These are phyloP conservation scores for Toxoplasma gondii DNA, from an alignment of 169 alveolate genomes.

Conservation along the genomic window DNA sequence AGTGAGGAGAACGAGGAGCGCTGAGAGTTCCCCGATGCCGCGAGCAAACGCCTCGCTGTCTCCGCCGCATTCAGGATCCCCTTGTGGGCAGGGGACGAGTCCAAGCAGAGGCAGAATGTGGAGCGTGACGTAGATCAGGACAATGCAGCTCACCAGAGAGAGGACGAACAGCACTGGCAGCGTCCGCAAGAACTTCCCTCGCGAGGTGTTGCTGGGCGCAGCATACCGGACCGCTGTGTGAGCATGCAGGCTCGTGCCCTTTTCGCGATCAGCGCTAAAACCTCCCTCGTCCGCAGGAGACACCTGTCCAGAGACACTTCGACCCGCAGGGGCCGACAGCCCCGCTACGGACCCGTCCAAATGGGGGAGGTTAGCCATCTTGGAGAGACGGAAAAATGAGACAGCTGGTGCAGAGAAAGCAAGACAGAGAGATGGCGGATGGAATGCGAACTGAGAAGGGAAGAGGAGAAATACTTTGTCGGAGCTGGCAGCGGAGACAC, in stretches of 20 bases:
- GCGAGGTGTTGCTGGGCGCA: not conserved
- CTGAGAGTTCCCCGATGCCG: not conserved
- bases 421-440: too few species aligned
- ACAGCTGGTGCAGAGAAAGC: too few species aligned
- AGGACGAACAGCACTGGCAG: slow-evolving; percentile 1
- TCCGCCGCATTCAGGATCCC: not conserved
- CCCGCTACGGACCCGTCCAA: too few species aligned
- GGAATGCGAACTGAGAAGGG: too few species aligned
- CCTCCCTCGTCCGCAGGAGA: not conserved
- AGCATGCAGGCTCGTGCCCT: not conserved
- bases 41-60: not conserved
- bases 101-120: not conserved
- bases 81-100: not conserved
- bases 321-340: not conserved
- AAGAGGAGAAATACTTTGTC: too few species aligned
- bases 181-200: slow-evolving; percentile 1
- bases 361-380: too few species aligned
- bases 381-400: too few species aligned
- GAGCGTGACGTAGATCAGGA: not conserved
- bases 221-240: not conserved
- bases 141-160: not conserved
- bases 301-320: not conserved
- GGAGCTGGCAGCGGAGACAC: too few species aligned
- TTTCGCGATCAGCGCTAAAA: too few species aligned
- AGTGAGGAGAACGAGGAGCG: not conserved